Base-by-base conservation (phyloP, 805 yeast species). In the Jamesozyma hellenica region DNA sequence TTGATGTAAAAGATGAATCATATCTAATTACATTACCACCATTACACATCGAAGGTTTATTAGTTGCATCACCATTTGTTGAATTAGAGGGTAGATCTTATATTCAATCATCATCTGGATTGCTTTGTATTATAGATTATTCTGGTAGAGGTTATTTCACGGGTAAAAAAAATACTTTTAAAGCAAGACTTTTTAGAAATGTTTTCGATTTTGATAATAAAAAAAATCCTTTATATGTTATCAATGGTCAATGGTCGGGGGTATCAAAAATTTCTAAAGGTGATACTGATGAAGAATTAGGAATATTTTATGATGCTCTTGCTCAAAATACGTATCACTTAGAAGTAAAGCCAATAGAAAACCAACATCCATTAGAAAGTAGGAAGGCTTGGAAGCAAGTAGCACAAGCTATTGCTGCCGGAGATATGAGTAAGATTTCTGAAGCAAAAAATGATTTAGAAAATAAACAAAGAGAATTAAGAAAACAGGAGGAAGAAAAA, bases 61-160 rank as follows among this genome's bases (percentile, higher is more conserved):
- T 90, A 45, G 78, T 82, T 47, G 96, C 94, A 10, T 72, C 94
- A 2, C 98, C 98, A 23, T 90, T 81, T 61, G 95, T 88, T 39
- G 98, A 92, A 67, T 72, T 92, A 47, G 96, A 90, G 56, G 94
- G 94, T 43, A 77, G 77, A 49, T 74, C 94, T n/a, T 77, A 69
- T 53, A 85, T 92, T 57, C 94, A 83, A 63, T 70, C 86, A 34
- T 79, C 92, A 12, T 71, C 74, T 37, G 97, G 97, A 17, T 79
- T 78, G 63, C 60, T 72, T 45, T 73, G 87, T 13, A 70, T 72
- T 25, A 66, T 92, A 43, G 95, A 84, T 52, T 92, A 74, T 63
- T 71, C 83, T 29, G 98, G 98, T 27, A 78, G 92, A 63, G 98
- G 98, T 26, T 92, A 87, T 66, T 86, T 92, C 57, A 74, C 86